Percentiles rank a stretch among this genome's conserved stretches.
Conservation (phyloP, 495 filamentous ascomycete species). For the Lasiosphaeria hispida region DNA sequence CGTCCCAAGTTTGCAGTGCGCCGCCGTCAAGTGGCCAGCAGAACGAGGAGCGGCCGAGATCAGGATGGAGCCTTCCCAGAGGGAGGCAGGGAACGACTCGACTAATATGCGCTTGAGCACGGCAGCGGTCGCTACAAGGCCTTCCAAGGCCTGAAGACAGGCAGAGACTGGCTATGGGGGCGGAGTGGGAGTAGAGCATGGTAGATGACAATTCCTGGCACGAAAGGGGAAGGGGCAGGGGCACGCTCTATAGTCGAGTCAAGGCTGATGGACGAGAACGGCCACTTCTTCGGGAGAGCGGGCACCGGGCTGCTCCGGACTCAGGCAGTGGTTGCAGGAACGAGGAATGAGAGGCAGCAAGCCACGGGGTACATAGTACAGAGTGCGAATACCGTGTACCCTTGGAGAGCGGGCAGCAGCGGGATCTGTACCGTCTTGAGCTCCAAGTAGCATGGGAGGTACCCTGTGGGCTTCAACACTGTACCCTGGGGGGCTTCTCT, state of each 20-base stretch:
- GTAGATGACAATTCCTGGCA: conserved; percentile 7
- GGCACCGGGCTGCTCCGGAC: background rate
- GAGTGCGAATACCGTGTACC: background rate
- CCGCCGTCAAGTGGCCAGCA: too few species aligned
- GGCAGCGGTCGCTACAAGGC: conserved; percentile 3
- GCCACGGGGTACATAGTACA: background rate
- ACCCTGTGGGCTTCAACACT: background rate
- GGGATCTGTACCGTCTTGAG: background rate
- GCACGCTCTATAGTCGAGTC: background rate
- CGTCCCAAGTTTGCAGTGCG: too few species aligned
- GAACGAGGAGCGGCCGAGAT: too few species aligned
- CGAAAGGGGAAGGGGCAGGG: background rate
- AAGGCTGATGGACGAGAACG: background rate
- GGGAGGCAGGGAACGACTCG: too few species aligned
- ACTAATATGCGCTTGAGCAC: too few species aligned
- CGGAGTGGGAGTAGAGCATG: background rate
- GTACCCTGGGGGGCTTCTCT: too few species aligned
- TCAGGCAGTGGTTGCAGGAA: background rate
- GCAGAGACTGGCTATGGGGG: conserved; percentile 1
- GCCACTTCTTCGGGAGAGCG: background rate
- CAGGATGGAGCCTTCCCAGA: too few species aligned
- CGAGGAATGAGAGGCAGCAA: conserved; percentile 5
- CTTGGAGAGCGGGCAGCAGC: background rate
- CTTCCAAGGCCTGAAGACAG: background rate
- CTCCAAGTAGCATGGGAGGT: background rate